Conservation (phyloP, 225 moss, liverwort and hornwort genomes). For the Physcomitrellopsis africana region DNA sequence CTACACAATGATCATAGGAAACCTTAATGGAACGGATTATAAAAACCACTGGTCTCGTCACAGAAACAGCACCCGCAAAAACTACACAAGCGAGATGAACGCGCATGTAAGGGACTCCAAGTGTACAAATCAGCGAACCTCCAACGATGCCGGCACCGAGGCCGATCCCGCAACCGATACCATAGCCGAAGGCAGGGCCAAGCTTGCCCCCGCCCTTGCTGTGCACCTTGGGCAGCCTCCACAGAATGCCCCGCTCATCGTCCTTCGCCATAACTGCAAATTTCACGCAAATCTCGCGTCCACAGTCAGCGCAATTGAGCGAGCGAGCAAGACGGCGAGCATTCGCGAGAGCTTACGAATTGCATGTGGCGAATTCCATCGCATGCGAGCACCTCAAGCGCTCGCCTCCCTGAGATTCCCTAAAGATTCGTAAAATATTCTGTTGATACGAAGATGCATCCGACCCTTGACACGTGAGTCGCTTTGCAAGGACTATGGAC, state of each 20-base stretch:
- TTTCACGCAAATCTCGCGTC: neutral
- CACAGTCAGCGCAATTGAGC: too few species aligned
- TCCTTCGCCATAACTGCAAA: slow-evolving; percentile 49
- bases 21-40: too few species aligned
- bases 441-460: too few species aligned
- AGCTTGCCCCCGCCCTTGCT: slow-evolving; percentile 69
- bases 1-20: neutral
- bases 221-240: slow-evolving; percentile 56
- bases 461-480: too few species aligned
- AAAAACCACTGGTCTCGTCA: neutral
- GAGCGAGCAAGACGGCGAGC: too few species aligned
- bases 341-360: too few species aligned
- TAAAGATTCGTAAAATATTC: too few species aligned
- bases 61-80: neutral
- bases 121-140: slow-evolving; percentile 32
- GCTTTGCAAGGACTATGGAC: too few species aligned
- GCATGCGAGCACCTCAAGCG: too few species aligned
- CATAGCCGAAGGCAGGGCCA: slow-evolving; percentile 73
- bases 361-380: too few species aligned
- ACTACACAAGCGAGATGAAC: neutral
- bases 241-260: slow-evolving; percentile 48
- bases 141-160: slow-evolving; percentile 71
- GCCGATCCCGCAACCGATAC: slow-evolving; percentile 71
- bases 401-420: too few species aligned
- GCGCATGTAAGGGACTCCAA: too few species aligned